Conservation (phyloP, 257 asterid genomes). For the Lithospermum erythrorhizon region DNA sequence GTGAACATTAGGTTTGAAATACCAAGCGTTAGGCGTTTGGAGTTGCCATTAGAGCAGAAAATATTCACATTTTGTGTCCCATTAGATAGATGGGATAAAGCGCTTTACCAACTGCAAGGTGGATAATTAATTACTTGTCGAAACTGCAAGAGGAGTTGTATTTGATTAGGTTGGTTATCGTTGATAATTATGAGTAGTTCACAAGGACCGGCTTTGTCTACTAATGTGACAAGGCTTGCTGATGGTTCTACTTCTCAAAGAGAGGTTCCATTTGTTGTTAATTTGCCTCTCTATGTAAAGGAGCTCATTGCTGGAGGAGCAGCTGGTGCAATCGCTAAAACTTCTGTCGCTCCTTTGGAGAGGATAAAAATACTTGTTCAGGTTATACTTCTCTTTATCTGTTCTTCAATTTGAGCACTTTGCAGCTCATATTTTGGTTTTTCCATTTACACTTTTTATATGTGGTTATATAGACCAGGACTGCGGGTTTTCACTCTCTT, state of each 20-base stretch:
- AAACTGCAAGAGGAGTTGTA: neutral
- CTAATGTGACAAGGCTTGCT: slow-evolving; percentile 49
- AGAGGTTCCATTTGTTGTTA: slow-evolving; percentile 45
- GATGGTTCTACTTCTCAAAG: slow-evolving; percentile 40
- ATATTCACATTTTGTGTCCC: slow-evolving; percentile 38
- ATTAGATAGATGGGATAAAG: slow-evolving; percentile 85
- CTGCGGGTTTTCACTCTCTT: slow-evolving; percentile 69
- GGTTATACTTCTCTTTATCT: neutral
- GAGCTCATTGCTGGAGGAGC: slow-evolving; percentile 98
- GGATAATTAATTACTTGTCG: slow-evolving; percentile 30
- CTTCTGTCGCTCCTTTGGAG: too few species aligned
- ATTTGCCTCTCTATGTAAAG: slow-evolving; percentile 71
- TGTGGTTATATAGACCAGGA: slow-evolving; percentile 54
- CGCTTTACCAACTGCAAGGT: slow-evolving; percentile 63
- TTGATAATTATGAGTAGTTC: slow-evolving; percentile 54
- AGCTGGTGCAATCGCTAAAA: too few species aligned
- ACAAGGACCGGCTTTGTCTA: slow-evolving; percentile 56
- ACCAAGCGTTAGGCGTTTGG: slow-evolving; percentile 64
- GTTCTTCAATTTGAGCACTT: neutral
- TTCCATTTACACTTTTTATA: neutral
- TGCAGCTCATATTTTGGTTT: slow-evolving; percentile 7
- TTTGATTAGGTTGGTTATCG: slow-evolving; percentile 4
- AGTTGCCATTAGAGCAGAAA: slow-evolving; percentile 40
- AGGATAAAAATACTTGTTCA: too few species aligned
- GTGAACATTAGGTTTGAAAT: slow-evolving; percentile 49